Conservation (phyloP, 2,329 filamentous ascomycete genomes). For the Pestalotiopsis fici region DNA sequence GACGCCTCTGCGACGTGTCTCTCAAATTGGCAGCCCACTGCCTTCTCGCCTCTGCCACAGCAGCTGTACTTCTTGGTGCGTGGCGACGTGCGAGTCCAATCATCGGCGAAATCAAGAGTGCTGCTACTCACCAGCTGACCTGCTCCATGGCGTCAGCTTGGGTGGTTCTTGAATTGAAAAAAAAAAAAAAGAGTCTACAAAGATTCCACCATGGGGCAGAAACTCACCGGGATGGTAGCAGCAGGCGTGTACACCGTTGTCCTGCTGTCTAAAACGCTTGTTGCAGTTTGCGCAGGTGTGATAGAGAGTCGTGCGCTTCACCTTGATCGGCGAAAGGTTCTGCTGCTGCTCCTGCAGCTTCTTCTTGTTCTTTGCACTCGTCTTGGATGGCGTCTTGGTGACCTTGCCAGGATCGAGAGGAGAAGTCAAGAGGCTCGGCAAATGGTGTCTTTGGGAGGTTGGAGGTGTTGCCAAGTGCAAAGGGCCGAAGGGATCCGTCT, state of each 20-base stretch:
- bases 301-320: background rate
- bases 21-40: background rate
- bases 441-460: background rate
- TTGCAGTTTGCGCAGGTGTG: background rate
- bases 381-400: background rate
- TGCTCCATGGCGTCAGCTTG: background rate
- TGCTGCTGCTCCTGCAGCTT: too few relatives aligned
- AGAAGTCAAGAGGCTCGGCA: background rate
- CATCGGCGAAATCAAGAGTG: background rate
- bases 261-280: background rate
- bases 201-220: background rate
- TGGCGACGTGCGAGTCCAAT: background rate
- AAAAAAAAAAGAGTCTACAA: background rate
- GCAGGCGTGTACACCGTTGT: background rate
- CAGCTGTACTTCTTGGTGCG: background rate
- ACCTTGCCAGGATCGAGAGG: background rate
- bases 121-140: background rate
- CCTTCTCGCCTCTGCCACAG: background rate
- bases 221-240: background rate
- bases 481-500: background rate
- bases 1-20: background rate
- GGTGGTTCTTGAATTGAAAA: too few relatives aligned
- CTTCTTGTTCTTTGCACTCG: background rate
- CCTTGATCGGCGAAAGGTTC: background rate
- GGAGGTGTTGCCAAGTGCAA: background rate